Percentiles rank a stretch among this genome's conserved stretches.
Conservation (phyloP, 139 green algal species). For the Coccomyxa sp. region DNA sequence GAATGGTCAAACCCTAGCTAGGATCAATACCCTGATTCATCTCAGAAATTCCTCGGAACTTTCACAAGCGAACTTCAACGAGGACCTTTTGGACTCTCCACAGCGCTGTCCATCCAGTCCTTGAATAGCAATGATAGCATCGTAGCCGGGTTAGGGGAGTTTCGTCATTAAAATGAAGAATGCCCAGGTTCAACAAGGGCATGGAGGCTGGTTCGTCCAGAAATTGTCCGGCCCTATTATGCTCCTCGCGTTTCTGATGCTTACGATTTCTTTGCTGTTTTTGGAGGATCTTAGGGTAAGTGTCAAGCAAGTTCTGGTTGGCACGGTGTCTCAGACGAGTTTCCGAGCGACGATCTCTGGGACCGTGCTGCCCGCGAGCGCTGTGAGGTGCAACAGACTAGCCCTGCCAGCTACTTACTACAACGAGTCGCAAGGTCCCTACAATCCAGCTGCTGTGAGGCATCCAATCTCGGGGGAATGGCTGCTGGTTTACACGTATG, state of each 20-base stretch:
- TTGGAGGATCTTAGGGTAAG: background rate
- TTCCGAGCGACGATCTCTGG: background rate
- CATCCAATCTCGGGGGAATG: background rate
- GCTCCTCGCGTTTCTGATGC: background rate
- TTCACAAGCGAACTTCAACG: background rate
- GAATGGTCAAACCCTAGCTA: too few relatives aligned
- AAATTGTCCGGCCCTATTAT: background rate
- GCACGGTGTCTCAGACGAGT: background rate
- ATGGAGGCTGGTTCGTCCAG: background rate
- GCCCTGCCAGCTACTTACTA: background rate
- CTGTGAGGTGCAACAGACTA: background rate
- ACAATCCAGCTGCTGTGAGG: background rate
- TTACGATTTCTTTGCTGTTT: background rate
- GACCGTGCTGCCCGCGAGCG: background rate
- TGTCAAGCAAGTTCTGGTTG: background rate
- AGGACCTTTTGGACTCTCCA: too few relatives aligned
- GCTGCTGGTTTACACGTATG: background rate
- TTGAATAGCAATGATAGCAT: background rate
- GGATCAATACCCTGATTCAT: too few relatives aligned
- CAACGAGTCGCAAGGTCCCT: background rate
- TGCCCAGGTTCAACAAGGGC: background rate
- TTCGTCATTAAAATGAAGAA: background rate
- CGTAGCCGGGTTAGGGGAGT: background rate
- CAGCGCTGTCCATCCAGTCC: background rate
- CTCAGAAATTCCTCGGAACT: background rate